These are phyloP conservation scores for Jacaranda mimosifolia DNA, from an alignment of 257 asterid species.

Conservation along the genomic window DNA sequence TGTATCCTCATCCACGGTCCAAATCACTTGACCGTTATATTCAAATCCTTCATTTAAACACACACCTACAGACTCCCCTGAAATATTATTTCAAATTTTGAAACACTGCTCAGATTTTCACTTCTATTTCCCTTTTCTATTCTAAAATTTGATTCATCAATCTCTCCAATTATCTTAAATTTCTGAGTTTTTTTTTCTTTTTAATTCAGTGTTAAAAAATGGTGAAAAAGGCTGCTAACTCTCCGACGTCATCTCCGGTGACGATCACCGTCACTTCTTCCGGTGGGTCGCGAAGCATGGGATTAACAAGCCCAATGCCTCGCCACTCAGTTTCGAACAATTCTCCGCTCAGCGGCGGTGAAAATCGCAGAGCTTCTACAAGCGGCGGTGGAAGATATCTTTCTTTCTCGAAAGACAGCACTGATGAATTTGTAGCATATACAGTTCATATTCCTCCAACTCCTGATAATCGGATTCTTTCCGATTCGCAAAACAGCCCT, in stretches of 20 bases:
- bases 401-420: conserved; percentile 72
- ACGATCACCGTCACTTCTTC: conserved; percentile 82
- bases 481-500: conserved; percentile 61
- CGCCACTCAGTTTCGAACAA: conserved; percentile 77
- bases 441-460: conserved; percentile 94
- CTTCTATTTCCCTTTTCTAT: conserved; percentile 3
- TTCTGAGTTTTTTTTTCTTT: background rate
- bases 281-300: conserved; percentile 63
- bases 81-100: conserved; percentile 52
- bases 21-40: conserved; percentile 74
- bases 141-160: conserved; percentile 31
- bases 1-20: conserved; percentile 48
- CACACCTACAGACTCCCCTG: background rate
- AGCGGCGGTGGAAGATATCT: conserved; percentile 66
- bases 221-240: conserved; percentile 68
- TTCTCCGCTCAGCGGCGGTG: conserved; percentile 65
- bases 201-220: conserved; percentile 35
- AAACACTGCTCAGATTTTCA: conserved; percentile 24
- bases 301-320: conserved; percentile 77
- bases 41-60: conserved; percentile 38
- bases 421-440: conserved; percentile 82
- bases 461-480: conserved; percentile 63
- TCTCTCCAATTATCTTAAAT: conserved; percentile 17
- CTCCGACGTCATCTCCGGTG: conserved; percentile 84
- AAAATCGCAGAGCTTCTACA: conserved; percentile 51